These are phyloP conservation scores for Neophaeococcomyces aloes DNA, from an alignment of 2,329 filamentous ascomycete genomes.

Conservation along the genomic window DNA sequence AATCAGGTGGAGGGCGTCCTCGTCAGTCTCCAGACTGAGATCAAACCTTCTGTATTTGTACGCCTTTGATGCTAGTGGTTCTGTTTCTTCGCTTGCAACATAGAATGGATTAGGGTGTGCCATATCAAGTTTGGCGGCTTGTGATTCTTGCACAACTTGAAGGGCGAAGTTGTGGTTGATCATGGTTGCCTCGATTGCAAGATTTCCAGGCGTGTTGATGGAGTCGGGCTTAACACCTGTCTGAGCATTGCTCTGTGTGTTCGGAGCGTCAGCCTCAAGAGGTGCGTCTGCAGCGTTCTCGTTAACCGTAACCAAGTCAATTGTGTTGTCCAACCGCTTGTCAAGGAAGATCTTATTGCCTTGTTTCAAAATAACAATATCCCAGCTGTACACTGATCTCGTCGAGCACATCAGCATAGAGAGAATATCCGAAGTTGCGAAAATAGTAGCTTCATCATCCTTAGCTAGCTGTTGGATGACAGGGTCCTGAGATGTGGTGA, in stretches of 20 bases:
- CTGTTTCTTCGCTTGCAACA: conserved; percentile 82
- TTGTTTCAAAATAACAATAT: conserved; percentile 85
- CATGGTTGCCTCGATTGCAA: conserved; percentile 95
- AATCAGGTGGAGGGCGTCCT: conserved; percentile 84
- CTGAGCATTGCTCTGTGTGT: conserved; percentile 23
- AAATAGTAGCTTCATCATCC: conserved; percentile 91
- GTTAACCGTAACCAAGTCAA: conserved; percentile 98
- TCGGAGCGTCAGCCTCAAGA: conserved; percentile 67
- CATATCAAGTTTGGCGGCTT: conserved; percentile 71
- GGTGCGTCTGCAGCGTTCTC: conserved; percentile 96
- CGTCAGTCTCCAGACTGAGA: conserved; percentile 77
- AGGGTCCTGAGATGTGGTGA: conserved; percentile 90
- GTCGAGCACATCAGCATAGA: conserved; percentile 99
- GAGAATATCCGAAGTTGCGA: conserved; percentile 91
- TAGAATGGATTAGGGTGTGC: conserved; percentile 92
- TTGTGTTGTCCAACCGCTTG: conserved; percentile 88
- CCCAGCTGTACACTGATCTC: conserved; percentile 95
- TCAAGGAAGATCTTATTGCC: conserved; percentile 97
- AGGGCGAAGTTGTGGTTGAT: conserved; percentile 99
- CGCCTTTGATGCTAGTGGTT: conserved; percentile 86
- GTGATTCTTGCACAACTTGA: conserved; percentile 80
- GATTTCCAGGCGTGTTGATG: conserved; percentile 85
- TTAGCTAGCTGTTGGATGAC: conserved; percentile 95
- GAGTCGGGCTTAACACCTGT: conserved; percentile 68
- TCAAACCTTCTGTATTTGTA: conserved; percentile 99